Evolutionary conservation across 768 basidiomycete genomes (phyloP).

Genomic region (Mycena haematopus): DNA sequence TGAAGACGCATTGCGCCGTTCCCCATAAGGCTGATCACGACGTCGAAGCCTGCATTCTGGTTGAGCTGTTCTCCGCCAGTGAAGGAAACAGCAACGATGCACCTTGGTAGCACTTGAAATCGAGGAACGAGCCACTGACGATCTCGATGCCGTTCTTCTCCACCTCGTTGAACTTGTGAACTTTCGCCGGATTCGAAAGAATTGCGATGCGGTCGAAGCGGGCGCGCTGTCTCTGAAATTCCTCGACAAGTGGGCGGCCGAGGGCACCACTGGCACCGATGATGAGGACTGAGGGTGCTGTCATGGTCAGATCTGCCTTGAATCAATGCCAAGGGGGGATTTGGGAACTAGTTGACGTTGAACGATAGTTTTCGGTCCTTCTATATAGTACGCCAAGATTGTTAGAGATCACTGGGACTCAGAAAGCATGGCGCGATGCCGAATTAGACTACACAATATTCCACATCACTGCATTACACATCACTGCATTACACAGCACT

Average conservation of each 20-base stretch:
- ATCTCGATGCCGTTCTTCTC: conserved; percentile 12
- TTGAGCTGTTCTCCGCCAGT: not conserved
- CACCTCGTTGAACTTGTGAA: not conserved
- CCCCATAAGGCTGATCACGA: conserved; percentile 7
- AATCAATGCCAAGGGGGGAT: no score
- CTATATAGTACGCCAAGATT: no score
- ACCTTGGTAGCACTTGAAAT: conserved; percentile 12
- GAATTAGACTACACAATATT: no score
- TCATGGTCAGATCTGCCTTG: no score
- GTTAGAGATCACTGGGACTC: no score
- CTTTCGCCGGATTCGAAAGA: conserved; percentile 6
- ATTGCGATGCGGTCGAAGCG: conserved; percentile 5
- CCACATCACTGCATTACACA: no score
- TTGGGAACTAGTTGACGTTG: no score
- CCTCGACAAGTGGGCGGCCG: not conserved
- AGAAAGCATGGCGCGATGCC: no score
- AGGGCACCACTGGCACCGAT: conserved; percentile 11
- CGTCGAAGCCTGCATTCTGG: conserved; percentile 6
- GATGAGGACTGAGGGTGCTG: conserved; percentile 5
- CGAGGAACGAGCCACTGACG: conserved; percentile 11
- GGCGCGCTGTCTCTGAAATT: conserved; percentile 1
- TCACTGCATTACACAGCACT: no score
- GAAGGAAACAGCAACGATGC: not conserved
- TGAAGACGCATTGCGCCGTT: conserved; percentile 6
- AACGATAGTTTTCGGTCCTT: no score